phyloP scores from a whole-genome alignment of 2,329 filamentous ascomycete species.

The Chaetomium olivaceum region DNA sequence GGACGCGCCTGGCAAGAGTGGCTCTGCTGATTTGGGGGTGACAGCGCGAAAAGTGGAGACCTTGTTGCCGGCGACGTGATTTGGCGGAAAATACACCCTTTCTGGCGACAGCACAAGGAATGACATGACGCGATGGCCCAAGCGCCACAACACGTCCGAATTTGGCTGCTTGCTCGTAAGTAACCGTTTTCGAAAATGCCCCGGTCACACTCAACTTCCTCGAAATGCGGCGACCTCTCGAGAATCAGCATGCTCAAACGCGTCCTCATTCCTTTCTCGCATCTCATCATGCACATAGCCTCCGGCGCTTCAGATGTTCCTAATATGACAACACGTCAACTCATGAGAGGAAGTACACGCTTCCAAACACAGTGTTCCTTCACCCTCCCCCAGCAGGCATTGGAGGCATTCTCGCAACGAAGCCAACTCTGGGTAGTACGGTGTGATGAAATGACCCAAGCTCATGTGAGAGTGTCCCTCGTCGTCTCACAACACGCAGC shows the following conservation, averaged over 20 bases:
- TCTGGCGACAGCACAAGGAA: slow-evolving; percentile 21
- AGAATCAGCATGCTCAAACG: slow-evolving; percentile 4
- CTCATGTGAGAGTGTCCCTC: neutral
- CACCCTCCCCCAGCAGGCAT: neutral
- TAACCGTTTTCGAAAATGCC: neutral
- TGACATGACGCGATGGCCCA: slow-evolving; percentile 33
- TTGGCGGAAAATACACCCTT: slow-evolving; percentile 34
- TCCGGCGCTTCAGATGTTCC: neutral
- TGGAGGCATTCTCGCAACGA: too few relatives aligned
- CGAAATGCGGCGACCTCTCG: neutral
- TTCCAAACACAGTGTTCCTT: neutral
- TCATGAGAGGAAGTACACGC: neutral
- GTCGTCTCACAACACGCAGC: neutral
- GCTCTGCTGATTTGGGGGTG: slow-evolving; percentile 57
- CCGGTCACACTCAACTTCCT: neutral
- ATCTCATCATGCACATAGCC: slow-evolving; percentile 15
- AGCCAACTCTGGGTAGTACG: too few relatives aligned
- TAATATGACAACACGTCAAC: neutral
- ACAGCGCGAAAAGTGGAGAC: slow-evolving; percentile 31
- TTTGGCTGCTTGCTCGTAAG: slow-evolving; percentile 16
- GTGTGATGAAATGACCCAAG: neutral
- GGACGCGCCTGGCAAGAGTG: slow-evolving; percentile 52
- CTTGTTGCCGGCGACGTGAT: slow-evolving; percentile 29
- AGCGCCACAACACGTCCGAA: slow-evolving; percentile 33
- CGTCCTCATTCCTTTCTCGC: neutral